A percentile compares a stretch with the other conserved stretches of the same genome.
Conservation (phyloP, 768 basidiomycete genomes). For the Paxillus rubicundulus region DNA sequence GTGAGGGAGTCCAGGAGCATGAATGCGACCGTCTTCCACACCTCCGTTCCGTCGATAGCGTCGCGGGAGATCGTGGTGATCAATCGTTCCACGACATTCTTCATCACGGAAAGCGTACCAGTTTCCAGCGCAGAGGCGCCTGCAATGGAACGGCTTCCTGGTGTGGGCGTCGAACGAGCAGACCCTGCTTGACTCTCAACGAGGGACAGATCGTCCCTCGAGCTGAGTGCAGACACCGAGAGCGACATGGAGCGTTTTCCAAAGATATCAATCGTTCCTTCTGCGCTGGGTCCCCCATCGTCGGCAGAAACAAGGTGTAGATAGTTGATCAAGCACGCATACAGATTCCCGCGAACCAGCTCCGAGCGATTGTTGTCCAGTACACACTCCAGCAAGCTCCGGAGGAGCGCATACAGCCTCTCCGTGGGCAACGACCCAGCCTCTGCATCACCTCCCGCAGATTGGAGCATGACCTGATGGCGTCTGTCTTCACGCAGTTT, state of each 20-base stretch:
- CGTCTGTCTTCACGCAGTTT: slow-evolving; percentile 84
- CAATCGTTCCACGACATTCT: slow-evolving; percentile 66
- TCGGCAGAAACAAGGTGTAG: slow-evolving; percentile 56
- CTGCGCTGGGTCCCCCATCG: slow-evolving; percentile 12
- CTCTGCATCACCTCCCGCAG: slow-evolving; percentile 58
- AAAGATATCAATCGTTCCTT: slow-evolving; percentile 16
- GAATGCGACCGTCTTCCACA: slow-evolving; percentile 96
- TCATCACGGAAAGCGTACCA: slow-evolving; percentile 66
- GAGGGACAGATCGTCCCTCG: slow-evolving; percentile 41
- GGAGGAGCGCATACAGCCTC: slow-evolving; percentile 70
- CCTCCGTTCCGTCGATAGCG: slow-evolving; percentile 91
- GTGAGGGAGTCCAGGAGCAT: slow-evolving; percentile 83
- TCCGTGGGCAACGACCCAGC: slow-evolving; percentile 77
- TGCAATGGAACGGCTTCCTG: slow-evolving; percentile 3
- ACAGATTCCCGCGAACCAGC: slow-evolving; percentile 91
- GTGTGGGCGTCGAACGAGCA: slow-evolving; percentile 16
- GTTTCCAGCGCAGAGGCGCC: slow-evolving; percentile 47
- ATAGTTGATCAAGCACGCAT: slow-evolving; percentile 87
- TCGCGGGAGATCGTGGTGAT: slow-evolving; percentile 78
- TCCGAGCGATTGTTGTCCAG: slow-evolving; percentile 76
- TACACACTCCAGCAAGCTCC: slow-evolving; percentile 71
- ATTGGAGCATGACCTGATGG: slow-evolving; percentile 65
- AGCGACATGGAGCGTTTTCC: slow-evolving; percentile 28
- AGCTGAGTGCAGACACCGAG: slow-evolving; percentile 35
- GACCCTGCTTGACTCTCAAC: slow-evolving; percentile 37